Base-by-base conservation (phyloP, 2,329 filamentous ascomycete genomes). In the Diaporthe sp. region DNA sequence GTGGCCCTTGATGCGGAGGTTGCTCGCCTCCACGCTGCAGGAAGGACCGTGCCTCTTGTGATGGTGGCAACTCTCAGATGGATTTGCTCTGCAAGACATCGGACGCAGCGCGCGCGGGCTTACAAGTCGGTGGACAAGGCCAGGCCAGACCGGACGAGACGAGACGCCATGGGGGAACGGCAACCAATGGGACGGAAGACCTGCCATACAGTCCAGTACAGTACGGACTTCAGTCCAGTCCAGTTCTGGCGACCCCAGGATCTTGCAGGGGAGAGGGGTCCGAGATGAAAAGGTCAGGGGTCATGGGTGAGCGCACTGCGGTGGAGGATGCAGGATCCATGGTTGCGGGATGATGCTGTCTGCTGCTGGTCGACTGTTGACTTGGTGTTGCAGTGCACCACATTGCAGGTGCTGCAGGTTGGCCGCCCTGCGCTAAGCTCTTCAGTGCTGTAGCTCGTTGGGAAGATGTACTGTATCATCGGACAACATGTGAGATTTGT, bases 331-430 rank as follows among this genome's bases (percentile, higher is more conserved):
- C 44, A 51, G 62, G 46, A 44, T 68, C 28, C 62, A 53, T 31
- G 44, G 44, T 17, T 67, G 46, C 42, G 37, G 69, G 69, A 51
- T 61, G 55, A 59, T 61, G 69, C 34, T 61, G 28, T 34, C 44
- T 61, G 55, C 19, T 39, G 25, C 42, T 28, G 25, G 17, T 28
- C 6, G 46, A 49, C n/a, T 37, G 65, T 53, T 37, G 62, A 68
- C 42, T 61, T 67, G 15, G 73, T 72, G 68, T 75, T 65, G 61
- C 74, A 70, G 61, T 71, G 65, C 72, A 76, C 55, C 57, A 42
- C 72, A 69, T 49, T 59, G 65, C 65, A 72, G 58, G 31, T 39
- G 31, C 49, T 71, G 73, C 72, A 76, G 44, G 70, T 67, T 55
- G 57, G 59, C 74, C 39, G 72, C 58, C 61, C 71, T 65, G 70